Base-by-base conservation (phyloP, 371 early-diverging fungal genomes). In the Conidiobolus incongruus region DNA sequence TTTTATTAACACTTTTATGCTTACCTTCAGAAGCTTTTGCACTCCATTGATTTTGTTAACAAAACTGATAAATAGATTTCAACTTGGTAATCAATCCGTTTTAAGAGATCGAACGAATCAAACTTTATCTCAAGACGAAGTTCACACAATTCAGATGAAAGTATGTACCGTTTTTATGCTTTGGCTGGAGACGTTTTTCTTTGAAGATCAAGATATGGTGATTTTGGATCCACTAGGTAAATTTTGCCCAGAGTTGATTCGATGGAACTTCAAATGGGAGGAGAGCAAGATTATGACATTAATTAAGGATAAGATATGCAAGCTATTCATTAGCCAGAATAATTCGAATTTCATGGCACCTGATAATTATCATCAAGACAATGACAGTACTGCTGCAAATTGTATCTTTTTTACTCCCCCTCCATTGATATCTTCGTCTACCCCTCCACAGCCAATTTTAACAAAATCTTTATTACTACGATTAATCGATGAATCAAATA, bases 21-120 rank as follows among this genome's bases (percentile, higher is more conserved):
- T 93, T 51, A 86, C 86, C 4, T 90, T 84, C 57, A 76, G 79
- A 37, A 73, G 77, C 30, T 90, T 90, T 52, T 63, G 70, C 20
- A 68, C 73, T 0, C 66, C 86, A 0, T 56, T 55, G 7, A 68
- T 81, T 47, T 50, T 90, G 26, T 69, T 88, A 44, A 53, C 65
- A 24, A 57, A 61, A 19, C 54, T 92, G 21, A 66, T 79, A 43
- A 51, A 50, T 8, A 70, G 90, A 38, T 88, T 73, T 50, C 52
- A 62, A 26, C 59, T 88, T 24, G 51, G 58, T 11, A 75, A 86
- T 1, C 87, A 91, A 0, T 53, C 52, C 12, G 73, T 70, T 7
- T 49, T 93, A 42, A 26, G 26, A 26, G 26, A 26, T 8, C 41
- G 51, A 8, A 71, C 85, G 2, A 87, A 90, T 0, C 53, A 54